Base-by-base conservation (phyloP, 306 rosid species). In the Trifolium dubium region DNA sequence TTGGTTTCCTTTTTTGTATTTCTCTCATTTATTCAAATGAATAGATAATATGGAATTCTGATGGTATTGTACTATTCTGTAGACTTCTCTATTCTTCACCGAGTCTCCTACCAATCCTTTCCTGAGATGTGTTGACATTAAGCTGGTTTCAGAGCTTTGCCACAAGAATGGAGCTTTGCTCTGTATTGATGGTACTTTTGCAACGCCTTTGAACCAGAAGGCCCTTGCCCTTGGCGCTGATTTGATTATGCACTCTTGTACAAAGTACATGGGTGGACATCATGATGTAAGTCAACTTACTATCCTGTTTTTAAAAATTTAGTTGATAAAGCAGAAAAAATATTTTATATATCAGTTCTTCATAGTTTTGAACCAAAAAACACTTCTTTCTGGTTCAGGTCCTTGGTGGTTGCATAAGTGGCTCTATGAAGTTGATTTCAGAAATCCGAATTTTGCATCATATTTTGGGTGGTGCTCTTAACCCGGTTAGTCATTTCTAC, bases 61-160 rank as follows among this genome's bases (percentile, higher is more conserved):
- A 47, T 74, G 67, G 73, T 15, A 30, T 70, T 70, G 44, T 76
- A 31, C 67, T 18, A 73, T 10, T 19, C n/a, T 84, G 79, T 85
- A 93, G 98, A 96, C 91, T 75, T 88, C 97, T 68, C 82, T 93
- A 37, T 93, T 89, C 90, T 93, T 89, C 82, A 93, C 98, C 0
- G 98, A 93, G 81, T 93, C 98, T 77, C 98, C 98, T 39, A 93
- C 98, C 59, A 93, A 93, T 82, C 98, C 98, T 23, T 93, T 88
- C 85, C 89, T 93, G 51, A 84, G 98, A 87, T 93, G 98, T 19
- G 97, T 93, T 71, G 97, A 93, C 73, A 88, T 93, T 74, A 86
- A 93, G 87, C 85, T 78, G 75, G 98, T 93, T 82, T 89, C 97
- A 40, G 97, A 93, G 71, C 88, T 93, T 72, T 93, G 98, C 76